Conservation (phyloP, 169 alveolate species). For the Plasmodium gonderi region DNA sequence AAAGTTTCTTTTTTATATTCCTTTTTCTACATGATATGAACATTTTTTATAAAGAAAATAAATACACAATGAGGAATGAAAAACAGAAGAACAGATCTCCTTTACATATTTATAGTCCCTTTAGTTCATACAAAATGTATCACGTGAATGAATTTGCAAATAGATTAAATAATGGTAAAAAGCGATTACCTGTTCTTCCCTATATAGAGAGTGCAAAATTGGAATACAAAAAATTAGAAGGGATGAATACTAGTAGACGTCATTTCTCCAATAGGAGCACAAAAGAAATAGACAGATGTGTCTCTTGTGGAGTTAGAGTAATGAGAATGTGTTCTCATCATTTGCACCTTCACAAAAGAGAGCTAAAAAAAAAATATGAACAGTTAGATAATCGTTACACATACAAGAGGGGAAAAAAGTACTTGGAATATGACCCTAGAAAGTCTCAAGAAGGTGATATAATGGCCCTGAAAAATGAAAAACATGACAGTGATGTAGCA, state of each 20-base stretch:
- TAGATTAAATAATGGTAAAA: too few relatives aligned
- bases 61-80: background rate
- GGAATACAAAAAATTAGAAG: too few relatives aligned
- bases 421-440: too few relatives aligned
- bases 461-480: too few relatives aligned
- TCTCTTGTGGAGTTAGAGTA: background rate
- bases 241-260: background rate
- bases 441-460: too few relatives aligned
- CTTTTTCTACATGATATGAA: constrained; percentile 38
- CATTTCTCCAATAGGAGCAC: background rate
- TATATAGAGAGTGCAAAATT: too few relatives aligned
- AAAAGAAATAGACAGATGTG: background rate
- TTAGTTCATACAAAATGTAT: background rate
- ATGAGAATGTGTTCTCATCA: background rate
- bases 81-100: background rate
- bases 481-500: background rate
- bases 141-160: background rate
- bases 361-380: background rate
- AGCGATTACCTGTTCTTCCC: too few relatives aligned
- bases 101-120: background rate
- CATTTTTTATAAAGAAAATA: constrained; percentile 25
- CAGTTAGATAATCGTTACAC: background rate
- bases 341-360: background rate
- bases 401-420: background rate
- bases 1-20: constrained; percentile 16